Evolutionary conservation across 768 basidiomycete genomes (phyloP).

Genomic region (Lanmaoa pseudosensibilis): DNA sequence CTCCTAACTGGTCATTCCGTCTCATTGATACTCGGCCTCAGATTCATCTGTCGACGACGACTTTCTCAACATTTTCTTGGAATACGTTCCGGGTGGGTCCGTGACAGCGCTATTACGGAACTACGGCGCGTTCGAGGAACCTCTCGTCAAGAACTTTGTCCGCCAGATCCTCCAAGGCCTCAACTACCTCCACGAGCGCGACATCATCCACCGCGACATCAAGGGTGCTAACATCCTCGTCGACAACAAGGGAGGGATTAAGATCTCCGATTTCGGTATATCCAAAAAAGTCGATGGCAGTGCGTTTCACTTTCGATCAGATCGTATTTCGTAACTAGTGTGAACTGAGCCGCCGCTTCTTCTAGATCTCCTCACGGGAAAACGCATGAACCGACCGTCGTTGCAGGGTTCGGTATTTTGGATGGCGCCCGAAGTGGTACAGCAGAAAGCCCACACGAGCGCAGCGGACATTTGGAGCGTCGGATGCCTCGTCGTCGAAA

Average conservation of each 20-base stretch:
- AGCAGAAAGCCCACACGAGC: slow-evolving; percentile 86
- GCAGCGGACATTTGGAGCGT: slow-evolving; percentile 98
- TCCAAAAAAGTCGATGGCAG: slow-evolving; percentile 97
- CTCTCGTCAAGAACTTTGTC: slow-evolving; percentile 88
- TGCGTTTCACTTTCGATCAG: slow-evolving; percentile 43
- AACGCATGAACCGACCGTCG: slow-evolving; percentile 84
- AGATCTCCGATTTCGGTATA: slow-evolving; percentile 96
- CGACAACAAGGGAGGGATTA: slow-evolving; percentile 96
- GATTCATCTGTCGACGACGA: slow-evolving; percentile 93
- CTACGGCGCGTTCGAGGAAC: slow-evolving; percentile 94
- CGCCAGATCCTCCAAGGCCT: slow-evolving; percentile 88
- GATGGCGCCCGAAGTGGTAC: slow-evolving; percentile 99
- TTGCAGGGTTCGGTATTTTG: slow-evolving; percentile 98
- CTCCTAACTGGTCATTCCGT: not conserved
- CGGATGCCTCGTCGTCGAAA: slow-evolving; percentile 92
- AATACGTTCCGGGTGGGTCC: slow-evolving; percentile 95
- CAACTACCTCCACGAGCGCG: slow-evolving; percentile 87
- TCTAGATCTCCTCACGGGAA: slow-evolving; percentile 49
- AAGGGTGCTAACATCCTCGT: slow-evolving; percentile 99
- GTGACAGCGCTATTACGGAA: slow-evolving; percentile 85
- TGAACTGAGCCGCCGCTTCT: not conserved
- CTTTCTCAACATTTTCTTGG: slow-evolving; percentile 92
- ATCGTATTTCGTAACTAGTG: not conserved
- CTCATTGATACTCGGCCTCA: slow-evolving; percentile 29
- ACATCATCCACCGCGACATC: slow-evolving; percentile 97